Percentiles rank a stretch among this genome's conserved stretches.
Evolutionary conservation across 257 asterid species (phyloP).

Genomic region (Nicotiana undulata): DNA sequence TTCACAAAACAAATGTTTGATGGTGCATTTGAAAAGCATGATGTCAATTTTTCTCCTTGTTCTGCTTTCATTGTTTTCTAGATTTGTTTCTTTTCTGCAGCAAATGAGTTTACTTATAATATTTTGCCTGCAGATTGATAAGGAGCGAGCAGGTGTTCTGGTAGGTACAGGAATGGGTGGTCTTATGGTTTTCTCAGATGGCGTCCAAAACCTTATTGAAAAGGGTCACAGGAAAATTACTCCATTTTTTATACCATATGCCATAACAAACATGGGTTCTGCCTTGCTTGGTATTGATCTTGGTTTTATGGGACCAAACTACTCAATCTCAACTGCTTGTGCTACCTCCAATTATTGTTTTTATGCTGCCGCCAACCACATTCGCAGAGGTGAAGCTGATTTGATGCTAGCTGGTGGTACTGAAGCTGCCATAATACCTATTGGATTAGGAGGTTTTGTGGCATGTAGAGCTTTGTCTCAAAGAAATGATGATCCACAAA

Average conservation of each 20-base stretch:
- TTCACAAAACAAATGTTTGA: not conserved
- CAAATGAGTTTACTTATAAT: not conserved
- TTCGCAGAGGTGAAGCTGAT: conserved; percentile 97
- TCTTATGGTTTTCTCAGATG: conserved; percentile 77
- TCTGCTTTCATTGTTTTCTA: not conserved
- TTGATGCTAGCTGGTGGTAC: conserved; percentile 92
- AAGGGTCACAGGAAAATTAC: conserved; percentile 77
- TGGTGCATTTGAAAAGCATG: not conserved
- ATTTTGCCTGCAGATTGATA: conserved; percentile 53
- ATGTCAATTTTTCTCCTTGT: not conserved
- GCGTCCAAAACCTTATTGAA: conserved; percentile 75
- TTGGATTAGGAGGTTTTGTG: conserved; percentile 94
- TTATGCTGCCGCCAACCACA: conserved; percentile 94
- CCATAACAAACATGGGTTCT: conserved; percentile 94
- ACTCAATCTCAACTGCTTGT: conserved; percentile 94
- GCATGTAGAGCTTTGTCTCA: conserved; percentile 96
- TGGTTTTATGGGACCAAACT: conserved; percentile 95
- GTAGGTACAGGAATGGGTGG: conserved; percentile 99
- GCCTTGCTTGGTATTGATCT: conserved; percentile 94
- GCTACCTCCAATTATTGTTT: conserved; percentile 93
- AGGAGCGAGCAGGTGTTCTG: conserved; percentile 79
- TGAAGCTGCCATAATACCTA: conserved; percentile 93
- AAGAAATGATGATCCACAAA: conserved; percentile 81
- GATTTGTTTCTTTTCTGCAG: not conserved
- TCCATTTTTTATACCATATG: conserved; percentile 89